phyloP scores from a whole-genome alignment of 2,329 filamentous ascomycete species.

The Knufia fluminis region DNA sequence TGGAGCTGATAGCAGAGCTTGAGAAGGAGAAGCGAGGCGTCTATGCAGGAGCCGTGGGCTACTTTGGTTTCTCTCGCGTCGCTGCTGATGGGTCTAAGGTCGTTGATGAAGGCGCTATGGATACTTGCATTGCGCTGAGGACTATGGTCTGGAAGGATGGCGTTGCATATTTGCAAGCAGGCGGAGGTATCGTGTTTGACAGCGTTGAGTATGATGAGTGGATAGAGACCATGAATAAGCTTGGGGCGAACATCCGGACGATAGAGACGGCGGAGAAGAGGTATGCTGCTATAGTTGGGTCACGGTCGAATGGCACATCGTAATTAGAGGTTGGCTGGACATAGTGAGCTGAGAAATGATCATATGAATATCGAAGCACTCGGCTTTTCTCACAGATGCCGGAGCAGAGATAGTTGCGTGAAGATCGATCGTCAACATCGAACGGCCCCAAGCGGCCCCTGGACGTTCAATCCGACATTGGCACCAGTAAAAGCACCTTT shows the following conservation, averaged over 20 bases:
- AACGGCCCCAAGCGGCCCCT: too few relatives aligned
- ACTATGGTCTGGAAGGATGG: conserved; percentile 94
- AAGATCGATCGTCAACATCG: too few relatives aligned
- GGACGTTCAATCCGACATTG: too few relatives aligned
- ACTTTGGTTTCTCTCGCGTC: conserved; percentile 79
- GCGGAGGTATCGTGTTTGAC: conserved; percentile 87
- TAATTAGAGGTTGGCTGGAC: background rate
- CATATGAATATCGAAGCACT: background rate
- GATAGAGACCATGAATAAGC: conserved; percentile 94
- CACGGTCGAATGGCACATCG: background rate
- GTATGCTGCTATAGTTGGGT: conserved; percentile 40
- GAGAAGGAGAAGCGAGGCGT: conserved; percentile 90
- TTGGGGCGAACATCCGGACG: conserved; percentile 79
- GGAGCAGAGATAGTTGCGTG: too few relatives aligned
- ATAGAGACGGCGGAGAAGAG: conserved; percentile 73
- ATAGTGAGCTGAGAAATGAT: background rate
- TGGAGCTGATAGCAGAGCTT: conserved; percentile 93
- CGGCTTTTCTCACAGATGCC: too few relatives aligned
- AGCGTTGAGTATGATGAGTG: conserved; percentile 86
- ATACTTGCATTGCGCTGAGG: conserved; percentile 70
- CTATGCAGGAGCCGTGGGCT: conserved; percentile 92
- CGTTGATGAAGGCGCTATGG: conserved; percentile 75
- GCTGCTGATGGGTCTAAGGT: conserved; percentile 48
- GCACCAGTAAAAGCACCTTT: too few relatives aligned
- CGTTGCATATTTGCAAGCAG: conserved; percentile 79